Base-by-base conservation (phyloP, 1,139 yeast species). In the Blastobotrys buckinghamii region DNA sequence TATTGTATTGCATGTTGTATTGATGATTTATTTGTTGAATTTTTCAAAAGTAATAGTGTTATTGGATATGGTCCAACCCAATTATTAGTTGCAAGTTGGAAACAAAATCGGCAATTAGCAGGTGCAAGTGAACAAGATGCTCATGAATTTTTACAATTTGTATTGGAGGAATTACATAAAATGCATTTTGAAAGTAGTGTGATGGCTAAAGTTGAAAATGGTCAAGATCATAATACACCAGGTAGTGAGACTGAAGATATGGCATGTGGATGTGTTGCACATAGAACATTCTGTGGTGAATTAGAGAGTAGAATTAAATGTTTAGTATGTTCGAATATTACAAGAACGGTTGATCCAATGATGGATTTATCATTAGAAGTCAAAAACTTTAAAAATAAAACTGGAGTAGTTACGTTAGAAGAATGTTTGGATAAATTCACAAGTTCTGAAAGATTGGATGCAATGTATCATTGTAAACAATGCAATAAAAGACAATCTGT, bases 61-160 rank as follows among this genome's bases (percentile, higher is more conserved):
- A 76, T 78, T 20, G 94, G 95, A 0, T 84, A 72, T 64, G 95
- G 95, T 0, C 81, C 87, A 55, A 80, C 88, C 1, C 76, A 82
- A 46, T 68, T 90, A 42, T 71, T 90, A 48, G 76, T 78, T 38
- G 84, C 95, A 12, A 84, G 96, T 1, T 88, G 96, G 95, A 81
- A 79, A 59, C 81, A 84, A 50, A 85, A 87, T 59, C 78, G 83
- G 57, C 78, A 89, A 24, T 76, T 92, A 51, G 95, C 97, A 0
- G 98, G 98, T 1, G 89, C 89, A 56, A 85, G 92, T 44, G 97
- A 92, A 67, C 98, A 92, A 67, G 98, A 92, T 65, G 97, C 98
- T 0, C 98, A 92, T 67, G 98, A 92, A 65, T 92, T 90, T 66
- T 82, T 95, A 83, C 97, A 92, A 63, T 89, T 90, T 64, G 63